A percentile compares a stretch with the other conserved stretches of the same genome.
Evolutionary conservation across 2,329 filamentous ascomycete genomes (phyloP).

Genomic region (Aspergillus jensenii): DNA sequence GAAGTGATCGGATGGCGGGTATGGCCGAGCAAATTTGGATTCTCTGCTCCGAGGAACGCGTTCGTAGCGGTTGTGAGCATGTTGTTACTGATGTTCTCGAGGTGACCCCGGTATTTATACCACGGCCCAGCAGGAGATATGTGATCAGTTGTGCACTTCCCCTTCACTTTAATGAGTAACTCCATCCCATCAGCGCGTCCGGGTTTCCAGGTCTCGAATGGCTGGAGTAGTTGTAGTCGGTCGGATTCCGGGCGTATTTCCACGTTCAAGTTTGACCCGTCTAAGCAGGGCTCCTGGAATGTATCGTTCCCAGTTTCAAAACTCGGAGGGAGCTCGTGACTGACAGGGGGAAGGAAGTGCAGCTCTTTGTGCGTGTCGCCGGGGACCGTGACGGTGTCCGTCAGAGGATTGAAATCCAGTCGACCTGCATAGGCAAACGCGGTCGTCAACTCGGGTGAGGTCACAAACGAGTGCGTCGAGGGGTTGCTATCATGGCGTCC

Average conservation of each 20-base stretch:
- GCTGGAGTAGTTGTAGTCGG: constrained; percentile 18
- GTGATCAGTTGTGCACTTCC: constrained; percentile 93
- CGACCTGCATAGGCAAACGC: constrained; percentile 74
- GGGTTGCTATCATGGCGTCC: constrained; percentile 93
- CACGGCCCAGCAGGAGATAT: constrained; percentile 84
- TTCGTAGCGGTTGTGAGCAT: constrained; percentile 98
- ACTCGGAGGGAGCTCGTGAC: constrained; percentile 70
- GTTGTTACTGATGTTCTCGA: constrained; percentile 99
- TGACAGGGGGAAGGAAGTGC: constrained; percentile 88
- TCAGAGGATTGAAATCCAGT: constrained; percentile 20
- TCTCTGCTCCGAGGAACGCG: constrained; percentile 43
- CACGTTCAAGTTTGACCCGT: constrained; percentile 10
- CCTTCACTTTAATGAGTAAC: constrained; percentile 89
- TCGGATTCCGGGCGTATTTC: constrained; percentile 15
- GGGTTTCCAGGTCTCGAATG: constrained; percentile 37
- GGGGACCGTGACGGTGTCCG: constrained; percentile 1
- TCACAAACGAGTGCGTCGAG: constrained; percentile 86
- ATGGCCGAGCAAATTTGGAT: constrained; percentile 27
- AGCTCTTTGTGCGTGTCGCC: constrained; percentile 40
- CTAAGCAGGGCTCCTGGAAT: constrained; percentile 15
- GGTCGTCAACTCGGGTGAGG: constrained; percentile 81
- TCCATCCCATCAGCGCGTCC: constrained; percentile 72
- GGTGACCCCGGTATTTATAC: constrained; percentile 96
- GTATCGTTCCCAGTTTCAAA: constrained; percentile 82
- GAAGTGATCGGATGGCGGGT: constrained; percentile 65